phyloP scores from a whole-genome alignment of 371 early-diverging fungal species.

The Parasitella parasitica region DNA sequence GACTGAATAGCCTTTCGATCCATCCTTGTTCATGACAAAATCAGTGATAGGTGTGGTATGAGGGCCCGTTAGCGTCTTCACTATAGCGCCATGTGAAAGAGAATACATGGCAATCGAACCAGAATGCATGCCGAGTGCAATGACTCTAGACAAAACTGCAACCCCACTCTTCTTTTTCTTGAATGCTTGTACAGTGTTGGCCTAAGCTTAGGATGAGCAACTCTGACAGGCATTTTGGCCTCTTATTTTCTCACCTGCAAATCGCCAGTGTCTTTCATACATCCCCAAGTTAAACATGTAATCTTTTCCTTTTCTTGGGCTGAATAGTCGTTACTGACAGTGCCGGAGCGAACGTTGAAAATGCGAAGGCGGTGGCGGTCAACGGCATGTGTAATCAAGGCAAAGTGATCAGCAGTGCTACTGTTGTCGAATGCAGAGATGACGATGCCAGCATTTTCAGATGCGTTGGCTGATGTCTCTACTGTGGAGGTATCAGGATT shows the following conservation, averaged over 20 bases:
- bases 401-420: slow-evolving; percentile 59
- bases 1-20: slow-evolving; percentile 63
- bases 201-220: not conserved
- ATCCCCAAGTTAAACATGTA: slow-evolving; percentile 67
- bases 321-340: slow-evolving; percentile 63
- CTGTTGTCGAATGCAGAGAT: slow-evolving; percentile 61
- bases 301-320: slow-evolving; percentile 59
- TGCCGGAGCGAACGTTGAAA: slow-evolving; percentile 68
- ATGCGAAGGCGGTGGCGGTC: slow-evolving; percentile 73
- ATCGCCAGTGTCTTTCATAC: slow-evolving; percentile 44
- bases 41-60: slow-evolving; percentile 71
- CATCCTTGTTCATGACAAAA: slow-evolving; percentile 63
- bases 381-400: slow-evolving; percentile 67
- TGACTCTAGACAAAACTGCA: slow-evolving; percentile 41
- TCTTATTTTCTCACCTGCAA: slow-evolving; percentile 27
- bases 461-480: slow-evolving; percentile 26
- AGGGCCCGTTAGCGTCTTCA: slow-evolving; percentile 50
- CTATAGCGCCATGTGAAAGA: slow-evolving; percentile 59
- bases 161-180: slow-evolving; percentile 50
- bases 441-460: slow-evolving; percentile 41
- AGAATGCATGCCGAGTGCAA: slow-evolving; percentile 66
- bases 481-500: slow-evolving; percentile 33
- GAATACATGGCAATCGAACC: slow-evolving; percentile 69
- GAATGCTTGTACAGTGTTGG: slow-evolving; percentile 37
- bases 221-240: not conserved